Percentiles rank a stretch among this genome's conserved stretches.
These are phyloP conservation scores for Chenopodium formosanum DNA, from an alignment of 148 eudicot species.

Conservation along the genomic window DNA sequence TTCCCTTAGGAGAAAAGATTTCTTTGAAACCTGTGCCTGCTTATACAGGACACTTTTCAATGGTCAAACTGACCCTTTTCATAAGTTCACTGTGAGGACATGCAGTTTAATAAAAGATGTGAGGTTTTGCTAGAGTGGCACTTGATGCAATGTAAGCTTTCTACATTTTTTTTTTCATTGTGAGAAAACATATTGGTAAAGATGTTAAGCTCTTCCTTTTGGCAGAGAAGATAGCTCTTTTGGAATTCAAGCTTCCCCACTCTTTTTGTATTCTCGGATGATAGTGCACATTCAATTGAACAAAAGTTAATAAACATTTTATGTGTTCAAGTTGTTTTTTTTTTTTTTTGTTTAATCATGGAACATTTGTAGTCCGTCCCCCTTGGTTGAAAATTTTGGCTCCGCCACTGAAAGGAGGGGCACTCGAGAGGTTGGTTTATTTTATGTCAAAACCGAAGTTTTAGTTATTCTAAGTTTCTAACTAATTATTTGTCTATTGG, in stretches of 20 bases:
- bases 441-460: too few relatives aligned
- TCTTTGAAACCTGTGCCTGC: constrained; percentile 75
- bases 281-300: not conserved
- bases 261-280: not conserved
- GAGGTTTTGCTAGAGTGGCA: constrained; percentile 80
- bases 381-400: too few relatives aligned
- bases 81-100: constrained; percentile 77
- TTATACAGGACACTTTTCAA: constrained; percentile 82
- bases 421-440: too few relatives aligned
- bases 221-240: not conserved
- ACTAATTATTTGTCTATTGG: too few relatives aligned
- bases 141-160: constrained; percentile 94
- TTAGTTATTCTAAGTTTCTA: too few relatives aligned
- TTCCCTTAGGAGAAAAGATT: constrained; percentile 38
- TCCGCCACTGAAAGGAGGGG: too few relatives aligned
- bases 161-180: not conserved
- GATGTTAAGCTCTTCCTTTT: not conserved
- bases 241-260: not conserved
- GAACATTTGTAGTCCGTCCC: too few relatives aligned
- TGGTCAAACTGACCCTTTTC: constrained; percentile 79
- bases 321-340: too few relatives aligned
- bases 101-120: constrained; percentile 79
- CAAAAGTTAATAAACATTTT: not conserved
- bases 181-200: not conserved
- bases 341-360: too few relatives aligned